Evolutionary conservation across 352 stramenopile genomes (phyloP), one percentile per base, ranked within the genome.

Genomic region (Globisporangium cystogenes): DNA sequence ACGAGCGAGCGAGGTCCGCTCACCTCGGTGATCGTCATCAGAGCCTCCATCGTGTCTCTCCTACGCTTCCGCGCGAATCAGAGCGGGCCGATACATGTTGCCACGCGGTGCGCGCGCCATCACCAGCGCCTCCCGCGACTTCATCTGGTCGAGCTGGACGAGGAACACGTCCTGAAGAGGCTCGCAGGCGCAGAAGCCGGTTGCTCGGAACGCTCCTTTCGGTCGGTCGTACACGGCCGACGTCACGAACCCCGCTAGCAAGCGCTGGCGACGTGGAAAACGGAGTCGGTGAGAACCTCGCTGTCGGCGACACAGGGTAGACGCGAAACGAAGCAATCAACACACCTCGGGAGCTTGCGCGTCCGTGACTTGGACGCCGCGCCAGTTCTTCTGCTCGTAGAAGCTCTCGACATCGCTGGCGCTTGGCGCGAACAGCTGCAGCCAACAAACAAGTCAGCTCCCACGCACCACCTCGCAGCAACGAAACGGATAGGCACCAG

Each of bases 221-320:
- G 82, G 77, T 46, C 72, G 72, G 36, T 93, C 82, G 51, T 93
- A 90, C n/a, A 93, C 64, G 12, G 80, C 76, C 7, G 77, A 90
- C 14, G 79, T 90, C 43, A 90, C 66, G 48, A 75, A 88, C 3
- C 82, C 82, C 21, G 87, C 53, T 4, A 87, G 48, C 42, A 58
- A 47, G 37, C 62, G 71, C 72, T 86, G 24, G 26, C 31, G 48
- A 26, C 6, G 29, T 7, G 21, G 11, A 48, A 53, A 8, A 55
- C 18, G 27, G 2, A 27, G n/a, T 24, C 26, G 1, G n/a, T 15
- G 16, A 37, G 11, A n/a, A 21, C 18, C 40, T n/a, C 18, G 18
- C 39, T 24, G 10, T 44, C 20, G 15, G 4, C 15, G 6, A 24
- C 7, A 24, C 18, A 21, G 26, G 36, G 14, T n/a, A 44, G 12